phyloP scores from a whole-genome alignment of 2,329 filamentous ascomycete genomes.

The Aspergillus ruber region DNA sequence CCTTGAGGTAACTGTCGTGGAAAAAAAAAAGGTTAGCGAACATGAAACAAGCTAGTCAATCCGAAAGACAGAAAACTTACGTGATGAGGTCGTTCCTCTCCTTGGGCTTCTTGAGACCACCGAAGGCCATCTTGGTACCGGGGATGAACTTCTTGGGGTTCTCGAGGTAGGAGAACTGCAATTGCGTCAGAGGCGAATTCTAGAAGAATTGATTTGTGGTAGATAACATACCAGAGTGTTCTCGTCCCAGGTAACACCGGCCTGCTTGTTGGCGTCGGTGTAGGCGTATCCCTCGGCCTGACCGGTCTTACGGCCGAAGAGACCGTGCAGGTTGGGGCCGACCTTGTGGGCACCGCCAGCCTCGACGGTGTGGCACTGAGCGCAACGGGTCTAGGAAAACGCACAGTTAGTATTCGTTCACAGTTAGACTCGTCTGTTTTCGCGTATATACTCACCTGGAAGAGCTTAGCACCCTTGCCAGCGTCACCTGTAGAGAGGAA shows the following conservation, averaged over 20 bases:
- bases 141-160: conserved; percentile 99
- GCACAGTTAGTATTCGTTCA: conserved; percentile 5
- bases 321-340: conserved; percentile 91
- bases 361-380: conserved; percentile 97
- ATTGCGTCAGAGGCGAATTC: conserved; percentile 8
- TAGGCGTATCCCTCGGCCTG: conserved; percentile 89
- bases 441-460: conserved; percentile 58
- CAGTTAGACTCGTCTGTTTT: neutral
- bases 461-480: conserved; percentile 97
- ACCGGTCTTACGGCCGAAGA: conserved; percentile 94
- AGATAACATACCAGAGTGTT: conserved; percentile 63
- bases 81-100: conserved; percentile 98
- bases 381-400: conserved; percentile 67
- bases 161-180: conserved; percentile 93
- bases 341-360: conserved; percentile 92
- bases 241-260: conserved; percentile 84
- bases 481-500: conserved; percentile 60
- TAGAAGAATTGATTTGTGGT: neutral
- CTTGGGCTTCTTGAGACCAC: conserved; percentile 99
- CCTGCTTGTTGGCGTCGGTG: conserved; percentile 99
- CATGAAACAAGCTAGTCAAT: neutral
- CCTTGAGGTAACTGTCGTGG: conserved; percentile 32
- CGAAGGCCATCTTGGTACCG: conserved; percentile 99
- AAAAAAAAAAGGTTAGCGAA: conserved; percentile 11
- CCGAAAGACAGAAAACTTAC: conserved; percentile 51